Evolutionary conservation across 352 stramenopile genomes (phyloP).

Genomic region (Phytophthora lateralis): DNA sequence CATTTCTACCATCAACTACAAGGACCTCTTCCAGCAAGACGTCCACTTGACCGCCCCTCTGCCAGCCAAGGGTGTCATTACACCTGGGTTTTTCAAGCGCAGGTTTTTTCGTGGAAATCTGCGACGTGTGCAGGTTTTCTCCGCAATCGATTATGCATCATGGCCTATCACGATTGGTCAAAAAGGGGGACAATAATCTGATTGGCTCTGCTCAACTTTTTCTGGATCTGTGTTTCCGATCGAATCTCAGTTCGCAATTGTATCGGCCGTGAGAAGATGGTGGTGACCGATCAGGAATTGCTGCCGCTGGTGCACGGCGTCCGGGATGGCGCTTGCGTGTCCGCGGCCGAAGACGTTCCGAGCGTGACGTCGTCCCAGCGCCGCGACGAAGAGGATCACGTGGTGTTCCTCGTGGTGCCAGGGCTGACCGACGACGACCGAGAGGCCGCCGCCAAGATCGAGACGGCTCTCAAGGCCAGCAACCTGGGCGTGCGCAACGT

Average conservation of each 20-base stretch:
- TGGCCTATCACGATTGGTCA: neutral
- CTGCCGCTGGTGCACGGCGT: conserved; percentile 35
- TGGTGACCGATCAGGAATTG: conserved; percentile 34
- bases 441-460: conserved; percentile 32
- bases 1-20: too few species aligned
- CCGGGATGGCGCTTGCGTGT: conserved; percentile 54
- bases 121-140: too few species aligned
- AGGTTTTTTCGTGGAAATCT: too few species aligned
- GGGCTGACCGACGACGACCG: conserved; percentile 39
- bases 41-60: too few species aligned
- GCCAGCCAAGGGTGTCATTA: too few species aligned
- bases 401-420: conserved; percentile 79
- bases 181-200: neutral
- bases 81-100: too few species aligned
- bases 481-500: conserved; percentile 47
- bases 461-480: conserved; percentile 39
- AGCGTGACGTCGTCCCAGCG: conserved; percentile 71
- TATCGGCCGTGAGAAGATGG: conserved; percentile 19
- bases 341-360: conserved; percentile 67
- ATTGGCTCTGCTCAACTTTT: conserved; percentile 1
- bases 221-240: conserved; percentile 9
- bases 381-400: conserved; percentile 53
- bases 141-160: conserved; percentile 18
- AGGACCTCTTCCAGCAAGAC: too few species aligned
- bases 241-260: conserved; percentile 30